phyloP scores from a whole-genome alignment of 148 eudicot species.

The Vaccinium vitisidaea region DNA sequence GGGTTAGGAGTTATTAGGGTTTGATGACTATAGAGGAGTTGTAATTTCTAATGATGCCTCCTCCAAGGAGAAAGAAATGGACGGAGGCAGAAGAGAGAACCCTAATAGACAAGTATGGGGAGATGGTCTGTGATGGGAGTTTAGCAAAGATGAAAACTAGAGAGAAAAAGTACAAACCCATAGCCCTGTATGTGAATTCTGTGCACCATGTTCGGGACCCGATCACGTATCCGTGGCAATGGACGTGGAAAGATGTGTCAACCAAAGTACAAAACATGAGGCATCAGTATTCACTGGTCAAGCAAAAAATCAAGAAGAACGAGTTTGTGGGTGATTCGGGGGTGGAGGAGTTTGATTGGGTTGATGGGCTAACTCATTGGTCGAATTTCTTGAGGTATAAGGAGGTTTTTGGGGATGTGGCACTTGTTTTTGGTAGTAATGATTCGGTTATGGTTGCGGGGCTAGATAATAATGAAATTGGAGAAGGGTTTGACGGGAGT shows the following conservation, averaged over 20 bases:
- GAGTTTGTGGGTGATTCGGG: conserved; percentile 37
- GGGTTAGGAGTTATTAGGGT: neutral
- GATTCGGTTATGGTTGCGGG: conserved; percentile 39
- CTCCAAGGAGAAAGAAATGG: conserved; percentile 87
- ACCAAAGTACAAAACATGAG: conserved; percentile 97
- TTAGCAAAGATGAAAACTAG: conserved; percentile 86
- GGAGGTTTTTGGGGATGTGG: conserved; percentile 88
- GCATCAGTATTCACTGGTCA: conserved; percentile 86
- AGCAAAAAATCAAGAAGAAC: conserved; percentile 86
- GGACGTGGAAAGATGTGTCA: conserved; percentile 96
- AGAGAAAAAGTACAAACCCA: conserved; percentile 87
- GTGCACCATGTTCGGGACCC: conserved; percentile 76
- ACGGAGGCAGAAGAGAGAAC: conserved; percentile 87
- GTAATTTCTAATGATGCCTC: conserved; percentile 35
- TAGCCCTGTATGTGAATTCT: conserved; percentile 69
- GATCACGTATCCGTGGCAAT: conserved; percentile 72
- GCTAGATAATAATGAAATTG: conserved; percentile 40
- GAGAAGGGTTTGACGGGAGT: conserved; percentile 54
- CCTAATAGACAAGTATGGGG: conserved; percentile 72
- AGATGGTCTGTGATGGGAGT: conserved; percentile 63
- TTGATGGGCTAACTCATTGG: conserved; percentile 77
- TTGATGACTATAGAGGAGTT: conserved; percentile 20
- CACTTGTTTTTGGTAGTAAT: conserved; percentile 38
- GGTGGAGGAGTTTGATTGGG: conserved; percentile 80
- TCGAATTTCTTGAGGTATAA: conserved; percentile 82